Percentiles rank a stretch among this genome's conserved stretches.
phyloP scores from a whole-genome alignment of 208 protist genomes.

The Polymyxa betae region DNA sequence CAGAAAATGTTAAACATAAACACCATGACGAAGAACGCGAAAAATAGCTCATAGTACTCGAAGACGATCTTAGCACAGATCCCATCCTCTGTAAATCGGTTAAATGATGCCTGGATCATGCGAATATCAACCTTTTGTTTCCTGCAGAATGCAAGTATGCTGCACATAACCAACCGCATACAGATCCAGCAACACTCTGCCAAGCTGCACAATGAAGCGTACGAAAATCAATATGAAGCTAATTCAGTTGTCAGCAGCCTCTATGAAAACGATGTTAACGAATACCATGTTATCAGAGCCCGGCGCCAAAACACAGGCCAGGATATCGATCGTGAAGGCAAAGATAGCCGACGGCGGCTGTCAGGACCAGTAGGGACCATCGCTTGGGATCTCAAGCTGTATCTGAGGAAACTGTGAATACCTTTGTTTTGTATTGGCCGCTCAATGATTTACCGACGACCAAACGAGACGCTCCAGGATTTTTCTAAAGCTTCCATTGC shows the following conservation, averaged over 20 bases:
- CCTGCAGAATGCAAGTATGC: neutral
- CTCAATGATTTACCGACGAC: neutral
- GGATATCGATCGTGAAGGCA: neutral
- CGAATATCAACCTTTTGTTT: neutral
- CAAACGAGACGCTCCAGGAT: neutral
- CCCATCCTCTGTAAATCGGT: neutral
- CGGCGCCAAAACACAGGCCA: neutral
- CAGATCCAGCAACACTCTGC: neutral
- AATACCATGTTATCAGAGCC: neutral
- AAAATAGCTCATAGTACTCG: neutral
- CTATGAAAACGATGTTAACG: neutral
- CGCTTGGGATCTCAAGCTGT: neutral
- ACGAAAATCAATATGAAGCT: neutral
- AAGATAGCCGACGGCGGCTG: neutral
- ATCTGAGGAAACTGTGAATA: neutral
- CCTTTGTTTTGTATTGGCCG: neutral
- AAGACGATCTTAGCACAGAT: neutral
- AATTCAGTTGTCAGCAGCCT: neutral
- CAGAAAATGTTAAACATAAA: neutral
- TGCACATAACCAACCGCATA: neutral
- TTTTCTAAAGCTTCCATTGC: neutral
- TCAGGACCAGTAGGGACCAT: neutral
- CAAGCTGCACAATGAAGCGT: neutral
- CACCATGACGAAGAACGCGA: neutral
- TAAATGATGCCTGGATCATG: neutral